A percentile compares a stretch with the other conserved stretches of the same genome.
These are phyloP conservation scores for Bombardia bombarda DNA, from an alignment of 495 filamentous ascomycete genomes.

Conservation along the genomic window DNA sequence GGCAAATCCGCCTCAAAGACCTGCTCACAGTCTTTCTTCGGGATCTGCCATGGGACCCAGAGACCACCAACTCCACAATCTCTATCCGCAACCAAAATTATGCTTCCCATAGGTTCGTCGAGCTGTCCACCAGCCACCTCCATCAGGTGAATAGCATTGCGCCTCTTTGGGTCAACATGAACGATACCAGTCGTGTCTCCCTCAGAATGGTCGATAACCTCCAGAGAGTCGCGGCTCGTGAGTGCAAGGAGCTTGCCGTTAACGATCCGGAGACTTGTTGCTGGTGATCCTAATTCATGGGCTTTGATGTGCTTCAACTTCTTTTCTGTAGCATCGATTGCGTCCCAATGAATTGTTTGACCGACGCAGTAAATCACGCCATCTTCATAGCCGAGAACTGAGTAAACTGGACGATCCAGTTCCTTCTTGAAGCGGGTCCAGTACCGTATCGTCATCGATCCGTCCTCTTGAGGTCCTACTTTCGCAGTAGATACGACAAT, in stretches of 20 bases:
- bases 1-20: slow-evolving; percentile 45
- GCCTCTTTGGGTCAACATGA: slow-evolving; percentile 28
- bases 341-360: slow-evolving; percentile 34
- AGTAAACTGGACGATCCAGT: slow-evolving; percentile 29
- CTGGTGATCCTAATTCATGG: slow-evolving; percentile 35
- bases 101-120: slow-evolving; percentile 11
- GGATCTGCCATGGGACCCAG: slow-evolving; percentile 35
- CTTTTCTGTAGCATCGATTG: slow-evolving; percentile 34
- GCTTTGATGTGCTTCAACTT: slow-evolving; percentile 30
- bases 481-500: slow-evolving; percentile 34
- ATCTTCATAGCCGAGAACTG: slow-evolving; percentile 31
- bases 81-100: slow-evolving; percentile 40
- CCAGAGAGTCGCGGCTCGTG: slow-evolving; percentile 35
- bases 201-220: slow-evolving; percentile 29
- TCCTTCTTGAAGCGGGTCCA: slow-evolving; percentile 35
- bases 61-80: slow-evolving; percentile 41
- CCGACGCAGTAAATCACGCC: slow-evolving; percentile 41
- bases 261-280: slow-evolving; percentile 29
- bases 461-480: slow-evolving; percentile 1
- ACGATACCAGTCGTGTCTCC: slow-evolving; percentile 19
- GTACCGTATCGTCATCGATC: slow-evolving; percentile 27
- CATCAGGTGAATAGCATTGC: slow-evolving; percentile 31
- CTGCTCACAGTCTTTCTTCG: slow-evolving; percentile 33
- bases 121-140: slow-evolving; percentile 20
- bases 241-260: slow-evolving; percentile 35